phyloP scores from a whole-genome alignment of 2,329 filamentous ascomycete species.

The Ceratocystis cubensis region DNA sequence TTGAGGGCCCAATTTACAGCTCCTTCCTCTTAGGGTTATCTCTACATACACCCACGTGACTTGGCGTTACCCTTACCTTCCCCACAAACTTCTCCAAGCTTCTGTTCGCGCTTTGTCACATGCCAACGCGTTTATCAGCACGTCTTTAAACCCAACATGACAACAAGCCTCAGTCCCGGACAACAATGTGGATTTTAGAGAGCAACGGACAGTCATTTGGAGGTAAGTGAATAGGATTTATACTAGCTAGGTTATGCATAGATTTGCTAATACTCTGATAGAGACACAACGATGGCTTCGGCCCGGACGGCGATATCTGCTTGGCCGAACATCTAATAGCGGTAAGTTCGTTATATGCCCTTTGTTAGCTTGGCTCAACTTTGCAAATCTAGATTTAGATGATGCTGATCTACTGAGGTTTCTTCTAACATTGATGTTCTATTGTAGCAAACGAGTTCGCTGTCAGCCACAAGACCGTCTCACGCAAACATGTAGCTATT shows the following conservation, averaged over 20 bases:
- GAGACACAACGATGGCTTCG: constrained; percentile 17
- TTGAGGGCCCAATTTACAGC: background rate
- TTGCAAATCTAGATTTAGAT: no score
- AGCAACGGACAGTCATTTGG: constrained; percentile 10
- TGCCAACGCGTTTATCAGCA: background rate
- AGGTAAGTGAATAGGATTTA: background rate
- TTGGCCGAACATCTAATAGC: constrained; percentile 15
- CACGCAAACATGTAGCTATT: constrained; percentile 75
- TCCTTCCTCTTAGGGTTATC: background rate
- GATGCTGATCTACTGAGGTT: no score
- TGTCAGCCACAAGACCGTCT: constrained; percentile 72
- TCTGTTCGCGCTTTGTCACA: background rate
- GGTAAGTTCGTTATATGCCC: background rate
- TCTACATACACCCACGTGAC: background rate
- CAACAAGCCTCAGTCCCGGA: background rate
- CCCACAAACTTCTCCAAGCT: background rate
- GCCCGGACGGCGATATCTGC: constrained; percentile 16
- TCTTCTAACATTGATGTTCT: no score
- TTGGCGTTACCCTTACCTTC: background rate
- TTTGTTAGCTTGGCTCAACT: no score
- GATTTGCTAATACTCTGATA: background rate
- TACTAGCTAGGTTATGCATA: background rate
- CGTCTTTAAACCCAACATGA: background rate
- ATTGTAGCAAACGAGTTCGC: constrained; percentile 48
- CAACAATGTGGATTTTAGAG: constrained; percentile 17